phyloP scores from a whole-genome alignment of 225 moss, liverwort and hornwort species.

The Marchantia polymorpha region DNA sequence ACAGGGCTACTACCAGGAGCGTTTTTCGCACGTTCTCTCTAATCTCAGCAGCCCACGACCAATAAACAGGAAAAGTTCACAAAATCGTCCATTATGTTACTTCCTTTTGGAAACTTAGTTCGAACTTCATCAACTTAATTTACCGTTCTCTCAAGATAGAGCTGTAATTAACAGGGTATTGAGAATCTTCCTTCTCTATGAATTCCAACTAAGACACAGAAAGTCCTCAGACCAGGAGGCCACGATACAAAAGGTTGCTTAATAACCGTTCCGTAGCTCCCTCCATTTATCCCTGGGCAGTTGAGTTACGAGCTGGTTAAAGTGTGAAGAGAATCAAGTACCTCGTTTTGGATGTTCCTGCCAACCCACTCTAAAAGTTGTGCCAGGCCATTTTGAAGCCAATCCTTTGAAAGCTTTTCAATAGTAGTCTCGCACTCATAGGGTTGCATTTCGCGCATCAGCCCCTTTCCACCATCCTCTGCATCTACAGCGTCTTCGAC shows the following conservation, averaged over 20 bases:
- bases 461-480: constrained; percentile 85
- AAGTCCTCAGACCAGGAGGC: background rate
- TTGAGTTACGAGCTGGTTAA: background rate
- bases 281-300: background rate
- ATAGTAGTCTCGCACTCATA: constrained; percentile 54
- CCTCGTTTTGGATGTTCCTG: constrained; percentile 73
- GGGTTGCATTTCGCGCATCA: constrained; percentile 84
- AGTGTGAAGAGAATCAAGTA: constrained; percentile 4
- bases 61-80: background rate
- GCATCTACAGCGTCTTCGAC: constrained; percentile 86
- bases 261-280: background rate
- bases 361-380: constrained; percentile 59
- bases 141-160: background rate
- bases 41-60: background rate
- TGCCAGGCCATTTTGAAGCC: constrained; percentile 62
- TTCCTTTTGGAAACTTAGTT: background rate
- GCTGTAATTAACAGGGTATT: background rate
- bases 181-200: background rate
- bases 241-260: background rate
- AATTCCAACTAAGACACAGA: background rate
- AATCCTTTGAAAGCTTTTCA: constrained; percentile 57
- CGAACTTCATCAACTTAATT: background rate
- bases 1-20: background rate
- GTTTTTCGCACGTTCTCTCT: background rate
- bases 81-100: background rate